Evolutionary conservation across 2,329 filamentous ascomycete genomes (phyloP), one percentile per base, ranked within the genome.

Genomic region (Scedosporium boydii): DNA sequence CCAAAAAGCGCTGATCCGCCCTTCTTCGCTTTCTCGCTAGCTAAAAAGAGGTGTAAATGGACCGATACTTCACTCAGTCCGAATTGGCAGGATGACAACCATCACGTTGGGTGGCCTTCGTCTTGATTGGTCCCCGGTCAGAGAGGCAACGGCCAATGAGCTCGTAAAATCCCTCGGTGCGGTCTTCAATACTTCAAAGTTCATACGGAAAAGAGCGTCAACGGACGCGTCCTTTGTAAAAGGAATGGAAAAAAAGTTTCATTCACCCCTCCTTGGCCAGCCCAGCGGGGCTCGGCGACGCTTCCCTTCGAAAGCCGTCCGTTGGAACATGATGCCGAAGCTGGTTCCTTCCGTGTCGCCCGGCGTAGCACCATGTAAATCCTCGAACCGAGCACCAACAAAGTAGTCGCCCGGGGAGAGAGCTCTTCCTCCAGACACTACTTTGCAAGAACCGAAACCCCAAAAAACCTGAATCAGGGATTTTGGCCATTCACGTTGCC

Each of bases 31-130:
- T 38, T 4, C 34, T 38, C 34, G 3, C 34, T 38, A 38, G 34
- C 12, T 14, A 14, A 23, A 14, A 23, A 23, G 23, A 23, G 51
- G 23, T 23, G 18, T 55, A 23, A 23, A 55, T 55, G 44, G 44
- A 21, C 44, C 9, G 44, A 38, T 38, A 38, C 34, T 34, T 34
- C 10, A 2, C 21, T 23, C 23, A n/a, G 18, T 27, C 51, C 58
- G 58, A 53, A 29, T 60, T 29, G 59, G 44, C 42, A 21, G 9
- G 23, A 60, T 53, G 42, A 34, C 59, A 53, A 60, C 59, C 42
- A 53, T 51, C 59, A 60, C 59, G 59, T 60, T 60, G 44, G 59
- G 12, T 51, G 59, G 12, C 14, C 59, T 51, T 44, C 18, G 16
- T 34, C 44, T n/a, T 60, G 59, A 60, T 60, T 60, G 59, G 59